Base-by-base conservation (phyloP, 257 asterid species). In the Scutellaria barbata region DNA sequence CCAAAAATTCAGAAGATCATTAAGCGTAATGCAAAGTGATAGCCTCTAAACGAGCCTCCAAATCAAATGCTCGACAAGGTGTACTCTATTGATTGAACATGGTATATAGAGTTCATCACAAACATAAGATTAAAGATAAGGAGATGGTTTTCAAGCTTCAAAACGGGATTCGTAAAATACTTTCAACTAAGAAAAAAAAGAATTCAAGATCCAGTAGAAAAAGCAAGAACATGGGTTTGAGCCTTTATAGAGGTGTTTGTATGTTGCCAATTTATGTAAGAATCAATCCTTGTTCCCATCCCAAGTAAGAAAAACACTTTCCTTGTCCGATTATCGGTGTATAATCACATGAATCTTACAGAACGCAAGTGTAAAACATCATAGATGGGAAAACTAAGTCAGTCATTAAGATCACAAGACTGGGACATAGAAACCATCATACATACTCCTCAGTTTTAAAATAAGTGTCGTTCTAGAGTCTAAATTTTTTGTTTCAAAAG, bases 1-100 rank as follows among this genome's bases (percentile, higher is more conserved):
- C 67, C 30, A 45, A 57, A 35, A 57, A n/a, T 6, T 20, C 2
- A 35, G 30, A 13, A 43, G 41, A n/a, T 41, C 8, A 40, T 43
- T 6, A 10, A 67, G 35, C 33, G 20, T 17, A 22, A 22, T 22
- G 52, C 53, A 53, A 51, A 69, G 1, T 12, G 7, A 69, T 7
- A 69, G 53, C 50, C 25, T 65, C 57, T 50, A 35, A 66, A 3
- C 13, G 48, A 47, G 5, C 16, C 59, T 65, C 71, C 69, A 47
- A 64, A 46, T 47, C 43, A 46, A 20, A 25, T 1, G 2, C 10
- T 42, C 10, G 7, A 51, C n/a, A 66, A 13, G 5, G 13, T 47
- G 46, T 22, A 30, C 35, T 30, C 35, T 30, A 30, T 30, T 3
- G 5, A 30, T 4, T 30, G 35, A 57, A 57, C 20, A 6, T 10